phyloP scores from a whole-genome alignment of 208 protist genomes.

The Crithidia acanthocephali region DNA sequence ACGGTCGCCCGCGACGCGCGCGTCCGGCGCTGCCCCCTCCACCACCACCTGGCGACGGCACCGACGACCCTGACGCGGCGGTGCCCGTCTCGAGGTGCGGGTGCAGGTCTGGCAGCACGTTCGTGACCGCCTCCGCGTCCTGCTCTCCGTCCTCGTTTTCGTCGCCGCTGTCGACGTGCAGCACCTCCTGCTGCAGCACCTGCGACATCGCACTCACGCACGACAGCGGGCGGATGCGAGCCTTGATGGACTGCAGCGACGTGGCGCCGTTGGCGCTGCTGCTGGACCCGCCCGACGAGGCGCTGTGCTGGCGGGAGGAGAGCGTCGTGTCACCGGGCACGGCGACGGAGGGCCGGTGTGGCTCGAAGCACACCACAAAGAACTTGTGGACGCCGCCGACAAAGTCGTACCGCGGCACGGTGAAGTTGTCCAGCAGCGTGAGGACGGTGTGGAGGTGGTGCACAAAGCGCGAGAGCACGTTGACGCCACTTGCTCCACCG shows the following conservation, averaged over 20 bases:
- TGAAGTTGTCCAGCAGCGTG: conserved; percentile 39
- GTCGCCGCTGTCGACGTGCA: conserved; percentile 17
- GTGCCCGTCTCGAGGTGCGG: conserved; percentile 1
- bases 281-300: background rate
- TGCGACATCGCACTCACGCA: conserved; percentile 35
- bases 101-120: conserved; percentile 34
- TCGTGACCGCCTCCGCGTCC: conserved; percentile 25
- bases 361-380: conserved; percentile 35
- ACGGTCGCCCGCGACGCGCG: background rate
- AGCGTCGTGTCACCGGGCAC: conserved; percentile 16
- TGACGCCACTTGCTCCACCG: background rate
- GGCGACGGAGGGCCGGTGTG: conserved; percentile 26
- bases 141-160: conserved; percentile 19
- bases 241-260: conserved; percentile 27
- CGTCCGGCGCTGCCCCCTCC: no score
- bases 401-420: conserved; percentile 26
- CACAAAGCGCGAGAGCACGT: conserved; percentile 29
- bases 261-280: background rate
- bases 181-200: conserved; percentile 30
- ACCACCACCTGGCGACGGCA: background rate
- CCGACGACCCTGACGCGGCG: background rate
- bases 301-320: background rate
- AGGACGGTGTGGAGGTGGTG: conserved; percentile 45
- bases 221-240: conserved; percentile 30
- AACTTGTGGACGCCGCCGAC: conserved; percentile 27